These are phyloP conservation scores for Blepharisma japonicum DNA, from an alignment of 73 alveolate genomes.

Conservation along the genomic window DNA sequence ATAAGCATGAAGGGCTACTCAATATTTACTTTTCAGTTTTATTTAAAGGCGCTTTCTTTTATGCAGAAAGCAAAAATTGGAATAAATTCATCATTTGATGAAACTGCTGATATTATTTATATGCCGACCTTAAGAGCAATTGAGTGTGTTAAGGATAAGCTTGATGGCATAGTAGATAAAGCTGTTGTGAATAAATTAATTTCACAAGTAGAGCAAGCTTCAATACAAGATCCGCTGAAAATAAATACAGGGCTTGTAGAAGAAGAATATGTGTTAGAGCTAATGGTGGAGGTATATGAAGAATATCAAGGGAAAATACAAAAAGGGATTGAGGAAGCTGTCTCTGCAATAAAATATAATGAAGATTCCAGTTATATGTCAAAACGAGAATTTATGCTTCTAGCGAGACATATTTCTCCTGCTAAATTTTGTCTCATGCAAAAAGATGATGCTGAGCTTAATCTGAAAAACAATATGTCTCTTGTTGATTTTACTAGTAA, in stretches of 20 bases:
- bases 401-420: background rate
- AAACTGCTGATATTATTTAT: constrained; percentile 17
- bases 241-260: constrained; percentile 19
- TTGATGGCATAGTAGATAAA: background rate
- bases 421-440: background rate
- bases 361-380: background rate
- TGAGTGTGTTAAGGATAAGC: constrained; percentile 16
- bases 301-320: background rate
- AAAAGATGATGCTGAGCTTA: background rate
- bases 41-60: background rate
- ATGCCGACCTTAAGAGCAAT: background rate
- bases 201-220: background rate
- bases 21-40: background rate
- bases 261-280: background rate
- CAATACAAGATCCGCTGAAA: constrained; percentile 16
- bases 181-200: background rate
- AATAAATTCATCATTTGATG: background rate
- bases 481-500: background rate
- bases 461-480: too few relatives aligned
- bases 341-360: background rate
- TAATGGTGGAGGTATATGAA: background rate
- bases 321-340: background rate
- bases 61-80: constrained; percentile 21
- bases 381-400: background rate
- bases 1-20: background rate